Conservation (phyloP, 345 rosid species). For the Atalantia buxifolia region DNA sequence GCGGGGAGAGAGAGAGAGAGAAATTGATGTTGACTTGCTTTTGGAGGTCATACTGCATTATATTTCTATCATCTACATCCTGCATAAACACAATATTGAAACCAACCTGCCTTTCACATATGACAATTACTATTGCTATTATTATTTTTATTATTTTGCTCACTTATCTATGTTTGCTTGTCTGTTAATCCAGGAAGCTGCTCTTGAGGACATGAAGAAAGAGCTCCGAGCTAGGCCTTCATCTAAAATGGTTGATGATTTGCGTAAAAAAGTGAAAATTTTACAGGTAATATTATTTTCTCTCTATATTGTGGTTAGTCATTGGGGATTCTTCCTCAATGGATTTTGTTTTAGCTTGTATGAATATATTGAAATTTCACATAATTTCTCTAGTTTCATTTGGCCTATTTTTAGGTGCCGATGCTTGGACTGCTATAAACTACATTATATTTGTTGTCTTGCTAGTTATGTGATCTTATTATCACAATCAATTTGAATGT, state of each 20-base stretch:
- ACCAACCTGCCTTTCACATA: neutral
- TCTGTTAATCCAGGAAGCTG: slow-evolving; percentile 52
- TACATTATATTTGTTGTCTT: neutral
- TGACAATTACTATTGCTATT: neutral
- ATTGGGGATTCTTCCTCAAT: neutral
- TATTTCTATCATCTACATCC: neutral
- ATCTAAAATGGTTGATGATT: slow-evolving; percentile 84
- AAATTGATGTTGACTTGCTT: neutral
- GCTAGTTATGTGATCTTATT: neutral
- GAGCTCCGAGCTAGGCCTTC: slow-evolving; percentile 94
- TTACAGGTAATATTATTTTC: slow-evolving; percentile 60
- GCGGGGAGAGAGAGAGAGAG: neutral
- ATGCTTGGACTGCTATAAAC: neutral
- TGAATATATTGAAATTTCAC: neutral
- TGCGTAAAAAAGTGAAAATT: slow-evolving; percentile 95
- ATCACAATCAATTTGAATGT: neutral
- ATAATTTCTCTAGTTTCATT: neutral
- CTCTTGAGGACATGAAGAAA: slow-evolving; percentile 84
- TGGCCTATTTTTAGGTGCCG: neutral
- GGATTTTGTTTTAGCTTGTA: neutral
- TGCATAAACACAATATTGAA: neutral
- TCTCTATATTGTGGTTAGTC: neutral
- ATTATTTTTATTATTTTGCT: neutral
- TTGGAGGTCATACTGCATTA: neutral
- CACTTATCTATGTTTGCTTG: neutral